Evolutionary conservation across 495 filamentous ascomycete species (phyloP), one percentile per base, ranked within the genome.

Genomic region (Gamarada debralockiae): DNA sequence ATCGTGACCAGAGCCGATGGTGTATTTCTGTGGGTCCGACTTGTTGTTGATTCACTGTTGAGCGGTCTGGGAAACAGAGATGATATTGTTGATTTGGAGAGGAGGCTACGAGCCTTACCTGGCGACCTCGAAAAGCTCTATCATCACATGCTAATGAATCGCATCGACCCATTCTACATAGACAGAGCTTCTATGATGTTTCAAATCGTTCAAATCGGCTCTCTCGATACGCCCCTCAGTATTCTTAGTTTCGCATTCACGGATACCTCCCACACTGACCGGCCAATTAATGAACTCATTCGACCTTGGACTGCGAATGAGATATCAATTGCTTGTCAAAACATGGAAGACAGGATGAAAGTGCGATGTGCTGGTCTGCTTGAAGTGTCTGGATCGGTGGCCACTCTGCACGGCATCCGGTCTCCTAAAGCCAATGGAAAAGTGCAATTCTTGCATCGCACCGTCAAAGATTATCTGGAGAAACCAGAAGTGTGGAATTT

Each of bases 1-100:
- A 18, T 70, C 20, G 50, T 64, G 13, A 13, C 49, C 14, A 67
- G 63, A 36, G 40, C 68, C 9, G 52, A 42, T 0, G 67, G 68
- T 12, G 67, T 70, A 0, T 70, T 70, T 23, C 44, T 70, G 1
- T 70, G 68, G 64, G 53, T 68, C 3, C 31, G 61, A 1, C 50
- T 69, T 10, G 66, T 58, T 13, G 20, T n/a, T 15, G 3, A 22
- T 3, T 48, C 44, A 12, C 21, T 48, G 3, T 8, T 48, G 13
- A 22, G 3, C 13, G 44, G 44, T 6, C 24, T 48, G 10, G 27
- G 8, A 3, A 14, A 29, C 9, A 8, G 20, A 4, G 44, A 48
- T 20, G 13, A 34, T 3, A 33, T 29, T 15, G 14, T 14, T 3
- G 44, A 48, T 10, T 22, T 48, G 8, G 4, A 21, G 3, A n/a